Evolutionary conservation across 2,329 filamentous ascomycete genomes (phyloP), one percentile per base, ranked within the genome.

Genomic region (Pseudogymnoascus sp.): DNA sequence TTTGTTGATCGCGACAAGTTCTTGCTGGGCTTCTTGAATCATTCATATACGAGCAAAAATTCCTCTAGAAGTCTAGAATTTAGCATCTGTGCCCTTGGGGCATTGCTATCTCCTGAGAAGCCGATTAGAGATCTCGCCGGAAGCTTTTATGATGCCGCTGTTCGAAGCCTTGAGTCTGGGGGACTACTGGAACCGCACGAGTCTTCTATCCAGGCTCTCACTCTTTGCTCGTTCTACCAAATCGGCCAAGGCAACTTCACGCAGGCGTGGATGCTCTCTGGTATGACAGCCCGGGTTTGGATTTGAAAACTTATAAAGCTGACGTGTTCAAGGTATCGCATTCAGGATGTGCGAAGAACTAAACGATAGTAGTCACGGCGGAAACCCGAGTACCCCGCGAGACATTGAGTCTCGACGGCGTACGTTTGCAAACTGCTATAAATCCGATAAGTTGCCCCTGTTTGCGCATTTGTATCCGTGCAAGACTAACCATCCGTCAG

Each of bases 311-410:
- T 12, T 18, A 16, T 14, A 28, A 54, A 54, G 38, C 47, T 62
- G 28, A 62, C 58, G 22, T 11, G n/a, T 34, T 30, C 20, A 34
- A 67, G 65, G 65, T 16, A 63, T 67, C 28, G 65, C 65, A 2
- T 64, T 65, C 18, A 43, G 65, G 20, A 67, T 67, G 64, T 62
- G 62, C 34, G 61, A 67, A 35, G 62, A 65, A 47, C 57, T 66
- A 47, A 37, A 22, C 41, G 32, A 28, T 38, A 58, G 30, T 57
- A 54, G 50, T 4, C 35, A 50, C 37, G n/a, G 22, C 37, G 22
- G 35, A 22, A 39, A 28, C 37, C 37, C 41, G 35, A 30, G 41
- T 64, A 64, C 61, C 38, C 37, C 58, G 43, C 62, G 35, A 60
- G 43, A 58, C 35, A 59, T 59, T 18, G 38, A 59, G 8, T 25